Conservation (phyloP, 1,139 yeast species). For the Zygosaccharomyces sapae region DNA sequence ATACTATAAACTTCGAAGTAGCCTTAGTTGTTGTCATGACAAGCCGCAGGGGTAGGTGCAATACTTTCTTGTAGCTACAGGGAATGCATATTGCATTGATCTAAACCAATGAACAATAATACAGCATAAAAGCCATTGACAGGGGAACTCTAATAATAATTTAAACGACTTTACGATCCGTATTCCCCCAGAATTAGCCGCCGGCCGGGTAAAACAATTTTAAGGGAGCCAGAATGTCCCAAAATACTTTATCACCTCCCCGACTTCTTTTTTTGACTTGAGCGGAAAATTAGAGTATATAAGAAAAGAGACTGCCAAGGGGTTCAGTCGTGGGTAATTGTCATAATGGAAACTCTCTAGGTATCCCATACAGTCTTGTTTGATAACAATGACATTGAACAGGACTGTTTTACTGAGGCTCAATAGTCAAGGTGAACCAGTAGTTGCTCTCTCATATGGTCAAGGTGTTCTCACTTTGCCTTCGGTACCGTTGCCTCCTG, state of each 20-base stretch:
- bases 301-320: background rate
- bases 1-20: no score
- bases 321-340: background rate
- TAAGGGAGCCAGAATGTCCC: background rate
- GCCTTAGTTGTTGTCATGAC: no score
- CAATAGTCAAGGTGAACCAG: conserved; percentile 54
- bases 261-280: background rate
- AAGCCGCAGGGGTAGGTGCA: no score
- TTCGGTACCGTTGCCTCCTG: conserved; percentile 46
- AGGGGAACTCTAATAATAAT: no score
- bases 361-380: background rate
- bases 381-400: conserved; percentile 7
- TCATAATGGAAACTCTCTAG: background rate
- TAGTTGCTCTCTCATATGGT: conserved; percentile 38
- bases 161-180: no score
- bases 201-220: background rate
- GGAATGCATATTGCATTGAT: no score
- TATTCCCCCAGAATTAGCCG: no score
- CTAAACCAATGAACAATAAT: no score
- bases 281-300: background rate
- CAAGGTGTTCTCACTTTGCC: conserved; percentile 68
- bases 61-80: no score
- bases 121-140: no score
- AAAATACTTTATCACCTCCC: background rate
- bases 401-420: conserved; percentile 48